Base-by-base conservation (phyloP, 164 flowering plant genomes). In the Paratinospora sagittata region DNA sequence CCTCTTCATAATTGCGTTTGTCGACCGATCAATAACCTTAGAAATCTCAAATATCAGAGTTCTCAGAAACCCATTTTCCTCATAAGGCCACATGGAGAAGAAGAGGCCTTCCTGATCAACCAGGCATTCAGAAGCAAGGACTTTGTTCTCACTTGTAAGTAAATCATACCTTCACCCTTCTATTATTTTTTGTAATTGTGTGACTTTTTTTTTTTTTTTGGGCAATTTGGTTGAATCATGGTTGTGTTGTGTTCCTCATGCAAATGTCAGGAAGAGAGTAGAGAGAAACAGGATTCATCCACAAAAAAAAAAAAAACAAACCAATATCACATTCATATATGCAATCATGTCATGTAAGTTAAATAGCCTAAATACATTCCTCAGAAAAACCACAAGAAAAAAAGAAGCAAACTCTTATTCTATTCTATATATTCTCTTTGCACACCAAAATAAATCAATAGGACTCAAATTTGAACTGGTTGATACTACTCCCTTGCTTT, bases 371-470 rank as follows among this genome's bases (percentile, higher is more conserved):
- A 60, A 65, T 73, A 75, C 78, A 73, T 63, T 55, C 45, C 49
- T 60, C 52, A 36, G 6, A 45, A 52, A 47, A 73, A 77, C 64
- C 70, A 64, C 30, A 26, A 45, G 39, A 55, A 63, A 26, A 63
- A 21, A 39, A 76, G 26, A 21, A 49, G 60, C 77, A 57, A 76
- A 73, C 41, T 57, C 77, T 83, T 73, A 74, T 83, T 81, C 84
- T 82, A 80, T 30, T 82, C 65, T 52, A 27, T 47, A 37, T 52
- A 23, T 26, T 45, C 71, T 76, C 70, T 82, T 71, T 78, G 81
- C 90, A 86, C 87, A 85, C 89, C 80, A 67, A 77, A 78, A 73
- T 60, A 61, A 75, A 72, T 52, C 68, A 71, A 78, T 67, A 78
- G 83, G 83, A 79, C 79, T 78, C 81, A 77, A 73, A 49, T 70